phyloP scores from a whole-genome alignment of 2,329 filamentous ascomycete genomes.

The Hymenoscyphus occultus region DNA sequence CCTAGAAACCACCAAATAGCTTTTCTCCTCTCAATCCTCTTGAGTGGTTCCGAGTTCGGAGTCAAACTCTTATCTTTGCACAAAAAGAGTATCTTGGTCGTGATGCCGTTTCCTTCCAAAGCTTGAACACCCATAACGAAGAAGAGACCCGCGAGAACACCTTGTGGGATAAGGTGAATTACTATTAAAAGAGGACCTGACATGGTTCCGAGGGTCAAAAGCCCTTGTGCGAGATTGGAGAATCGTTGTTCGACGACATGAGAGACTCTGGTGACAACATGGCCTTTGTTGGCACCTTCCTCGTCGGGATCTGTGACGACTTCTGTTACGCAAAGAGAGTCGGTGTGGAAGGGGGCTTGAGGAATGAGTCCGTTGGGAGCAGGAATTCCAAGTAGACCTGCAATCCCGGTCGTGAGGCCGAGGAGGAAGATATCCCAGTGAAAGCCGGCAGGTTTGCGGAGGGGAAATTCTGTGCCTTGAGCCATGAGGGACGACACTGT shows the following conservation, averaged over 20 bases:
- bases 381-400: slow-evolving; percentile 72
- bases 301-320: slow-evolving; percentile 49
- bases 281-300: slow-evolving; percentile 55
- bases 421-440: slow-evolving; percentile 84
- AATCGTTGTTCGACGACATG: slow-evolving; percentile 76
- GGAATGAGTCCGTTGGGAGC: slow-evolving; percentile 83
- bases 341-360: slow-evolving; percentile 79
- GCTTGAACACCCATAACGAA: slow-evolving; percentile 83
- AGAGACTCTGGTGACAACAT: slow-evolving; percentile 49
- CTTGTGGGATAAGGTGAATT: slow-evolving; percentile 74
- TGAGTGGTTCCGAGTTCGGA: slow-evolving; percentile 55
- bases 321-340: slow-evolving; percentile 70
- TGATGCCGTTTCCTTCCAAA: slow-evolving; percentile 74
- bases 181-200: slow-evolving; percentile 69
- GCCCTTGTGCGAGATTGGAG: slow-evolving; percentile 74
- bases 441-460: slow-evolving; percentile 77
- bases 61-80: slow-evolving; percentile 63
- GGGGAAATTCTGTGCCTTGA: slow-evolving; percentile 78
- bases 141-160: slow-evolving; percentile 76
- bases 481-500: slow-evolving; percentile 77
- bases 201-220: slow-evolving; percentile 78
- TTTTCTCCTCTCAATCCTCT: slow-evolving; percentile 54
- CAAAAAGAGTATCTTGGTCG: slow-evolving; percentile 69
- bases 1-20: slow-evolving; percentile 71
- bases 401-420: slow-evolving; percentile 72